Conservation (phyloP, 495 filamentous ascomycete species). For the Glarea lozoyensis region DNA sequence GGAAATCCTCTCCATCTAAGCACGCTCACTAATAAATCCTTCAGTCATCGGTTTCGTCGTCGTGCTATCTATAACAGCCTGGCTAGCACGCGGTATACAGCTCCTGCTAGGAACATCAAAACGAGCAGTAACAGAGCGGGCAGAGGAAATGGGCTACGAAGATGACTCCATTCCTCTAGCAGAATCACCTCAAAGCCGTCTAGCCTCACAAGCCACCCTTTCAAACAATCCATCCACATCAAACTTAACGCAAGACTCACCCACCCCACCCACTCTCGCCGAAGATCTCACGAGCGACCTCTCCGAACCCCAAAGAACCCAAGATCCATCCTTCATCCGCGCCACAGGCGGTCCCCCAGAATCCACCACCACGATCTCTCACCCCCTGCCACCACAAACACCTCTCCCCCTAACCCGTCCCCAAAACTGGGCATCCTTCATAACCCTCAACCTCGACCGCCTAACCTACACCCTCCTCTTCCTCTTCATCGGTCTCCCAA, state of each 20-base stretch:
- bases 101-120: slow-evolving; percentile 38
- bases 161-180: slow-evolving; percentile 32
- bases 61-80: slow-evolving; percentile 36
- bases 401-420: slow-evolving; percentile 32
- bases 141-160: slow-evolving; percentile 36
- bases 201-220: slow-evolving; percentile 23
- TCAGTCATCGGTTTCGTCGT: slow-evolving; percentile 42
- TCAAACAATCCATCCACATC: slow-evolving; percentile 7
- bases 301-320: slow-evolving; percentile 17
- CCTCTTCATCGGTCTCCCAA: slow-evolving; percentile 36
- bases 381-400: slow-evolving; percentile 19
- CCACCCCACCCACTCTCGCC: slow-evolving; percentile 10
- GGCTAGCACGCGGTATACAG: slow-evolving; percentile 40
- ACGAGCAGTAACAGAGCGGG: slow-evolving; percentile 34
- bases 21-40: not conserved
- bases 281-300: slow-evolving; percentile 13
- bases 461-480: slow-evolving; percentile 32
- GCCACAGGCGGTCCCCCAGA: slow-evolving; percentile 31
- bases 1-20: not conserved
- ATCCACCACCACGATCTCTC: slow-evolving; percentile 3
- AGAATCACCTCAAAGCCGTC: slow-evolving; percentile 5
- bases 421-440: slow-evolving; percentile 33
- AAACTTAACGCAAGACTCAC: not conserved
- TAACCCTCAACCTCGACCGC: slow-evolving; percentile 32
- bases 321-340: slow-evolving; percentile 28